phyloP scores from a whole-genome alignment of 2,329 filamentous ascomycete species.

The Arthrobotrys sinensis region DNA sequence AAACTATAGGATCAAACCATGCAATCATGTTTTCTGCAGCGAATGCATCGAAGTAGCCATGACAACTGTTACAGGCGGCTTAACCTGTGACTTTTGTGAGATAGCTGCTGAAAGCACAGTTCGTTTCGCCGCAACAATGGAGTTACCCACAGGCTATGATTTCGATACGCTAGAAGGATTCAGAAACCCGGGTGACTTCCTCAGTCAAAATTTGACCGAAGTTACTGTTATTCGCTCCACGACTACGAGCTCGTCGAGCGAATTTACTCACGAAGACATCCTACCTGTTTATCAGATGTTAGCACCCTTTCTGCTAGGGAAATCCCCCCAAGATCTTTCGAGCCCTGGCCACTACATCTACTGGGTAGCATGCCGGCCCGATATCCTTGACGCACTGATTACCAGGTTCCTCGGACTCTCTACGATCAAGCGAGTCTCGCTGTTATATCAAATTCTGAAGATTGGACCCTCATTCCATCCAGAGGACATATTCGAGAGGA shows the following conservation, averaged over 20 bases:
- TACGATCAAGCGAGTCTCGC: neutral
- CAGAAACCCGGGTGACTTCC: neutral
- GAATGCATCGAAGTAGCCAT: conserved; percentile 3
- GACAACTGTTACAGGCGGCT: neutral
- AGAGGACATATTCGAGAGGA: neutral
- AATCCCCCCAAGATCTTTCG: neutral
- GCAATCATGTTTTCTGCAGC: conserved; percentile 21
- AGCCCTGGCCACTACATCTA: neutral
- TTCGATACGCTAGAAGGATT: neutral
- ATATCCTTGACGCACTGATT: neutral
- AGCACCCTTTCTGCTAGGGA: neutral
- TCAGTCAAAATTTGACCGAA: no score
- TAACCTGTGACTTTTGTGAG: conserved; percentile 11
- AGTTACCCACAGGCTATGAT: neutral
- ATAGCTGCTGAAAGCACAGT: neutral
- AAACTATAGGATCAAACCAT: conserved; percentile 6
- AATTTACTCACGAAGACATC: neutral
- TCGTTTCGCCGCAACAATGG: conserved; percentile 1
- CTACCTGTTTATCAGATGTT: neutral
- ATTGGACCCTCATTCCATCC: neutral
- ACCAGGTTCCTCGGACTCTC: neutral
- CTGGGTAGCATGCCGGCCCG: neutral
- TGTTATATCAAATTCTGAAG: neutral
- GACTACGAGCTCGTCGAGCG: neutral
- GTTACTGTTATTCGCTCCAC: no score